Percentiles rank a stretch among this genome's conserved stretches.
These are phyloP conservation scores for Oryza longistaminata DNA, from an alignment of 176 grass and related monocot species.

Conservation along the genomic window DNA sequence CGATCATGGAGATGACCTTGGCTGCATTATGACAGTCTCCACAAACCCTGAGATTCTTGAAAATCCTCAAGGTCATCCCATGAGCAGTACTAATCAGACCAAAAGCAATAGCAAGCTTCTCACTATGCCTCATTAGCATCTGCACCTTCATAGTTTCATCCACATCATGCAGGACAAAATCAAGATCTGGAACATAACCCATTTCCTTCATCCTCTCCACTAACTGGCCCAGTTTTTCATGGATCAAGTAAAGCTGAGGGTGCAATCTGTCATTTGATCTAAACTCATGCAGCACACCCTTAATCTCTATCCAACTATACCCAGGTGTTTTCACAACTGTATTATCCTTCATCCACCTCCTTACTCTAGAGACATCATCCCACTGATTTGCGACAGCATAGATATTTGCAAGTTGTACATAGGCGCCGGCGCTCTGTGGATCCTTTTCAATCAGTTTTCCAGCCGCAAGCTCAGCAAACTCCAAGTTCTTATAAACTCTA, in stretches of 20 bases:
- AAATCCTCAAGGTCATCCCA: constrained; percentile 52
- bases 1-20: constrained; percentile 68
- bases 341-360: constrained; percentile 68
- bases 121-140: constrained; percentile 74
- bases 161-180: constrained; percentile 59
- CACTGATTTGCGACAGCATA: constrained; percentile 55
- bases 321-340: constrained; percentile 67
- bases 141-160: constrained; percentile 52
- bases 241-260: constrained; percentile 55
- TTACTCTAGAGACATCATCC: constrained; percentile 61
- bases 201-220: constrained; percentile 50
- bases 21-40: constrained; percentile 75
- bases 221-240: constrained; percentile 52
- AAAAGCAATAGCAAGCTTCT: constrained; percentile 73
- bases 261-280: constrained; percentile 72
- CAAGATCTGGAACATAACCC: constrained; percentile 57
- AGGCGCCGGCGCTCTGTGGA: constrained; percentile 49
- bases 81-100: constrained; percentile 53
- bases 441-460: constrained; percentile 58
- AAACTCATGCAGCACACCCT: constrained; percentile 55
- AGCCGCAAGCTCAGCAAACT: constrained; percentile 66
- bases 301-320: constrained; percentile 73
- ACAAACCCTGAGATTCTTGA: constrained; percentile 73
- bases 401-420: constrained; percentile 68
- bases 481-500: constrained; percentile 61